phyloP scores from a whole-genome alignment of 2,329 filamentous ascomycete species.

The Colletotrichum melonis region DNA sequence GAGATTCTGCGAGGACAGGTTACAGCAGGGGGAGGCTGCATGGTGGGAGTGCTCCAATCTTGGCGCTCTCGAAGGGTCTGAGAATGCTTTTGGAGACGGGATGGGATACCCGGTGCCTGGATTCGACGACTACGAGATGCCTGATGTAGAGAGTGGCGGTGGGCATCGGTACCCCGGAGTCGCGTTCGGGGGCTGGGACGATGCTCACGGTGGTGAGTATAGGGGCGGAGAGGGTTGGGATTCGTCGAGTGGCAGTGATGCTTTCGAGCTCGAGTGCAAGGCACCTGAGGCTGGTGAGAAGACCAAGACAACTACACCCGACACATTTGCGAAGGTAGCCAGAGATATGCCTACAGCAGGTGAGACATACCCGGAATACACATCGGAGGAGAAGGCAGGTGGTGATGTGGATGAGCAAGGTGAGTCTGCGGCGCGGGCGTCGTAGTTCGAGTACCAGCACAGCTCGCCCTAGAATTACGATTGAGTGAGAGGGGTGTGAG shows the following conservation, averaged over 20 bases:
- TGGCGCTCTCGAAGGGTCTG: background rate
- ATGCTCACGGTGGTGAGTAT: background rate
- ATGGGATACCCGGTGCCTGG: background rate
- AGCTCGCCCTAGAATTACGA: background rate
- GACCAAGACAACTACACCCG: background rate
- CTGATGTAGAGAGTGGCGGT: background rate
- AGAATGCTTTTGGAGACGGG: background rate
- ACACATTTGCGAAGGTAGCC: background rate
- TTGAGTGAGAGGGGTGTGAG: background rate
- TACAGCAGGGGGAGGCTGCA: slow-evolving; percentile 40
- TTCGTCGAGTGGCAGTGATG: background rate
- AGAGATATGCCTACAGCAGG: background rate
- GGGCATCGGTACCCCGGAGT: background rate
- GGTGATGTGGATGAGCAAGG: background rate
- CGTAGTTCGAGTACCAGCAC: background rate
- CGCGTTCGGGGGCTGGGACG: background rate
- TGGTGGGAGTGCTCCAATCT: slow-evolving; percentile 40
- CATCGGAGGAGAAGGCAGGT: background rate
- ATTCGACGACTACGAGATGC: background rate
- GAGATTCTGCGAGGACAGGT: slow-evolving; percentile 39
- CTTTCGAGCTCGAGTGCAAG: background rate
- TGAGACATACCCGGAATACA: background rate
- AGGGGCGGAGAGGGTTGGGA: background rate
- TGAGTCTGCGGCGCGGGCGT: background rate
- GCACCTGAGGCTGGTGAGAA: background rate